Conservation (phyloP, 495 filamentous ascomycete genomes). For the Aspergillus saccharolyticus region DNA sequence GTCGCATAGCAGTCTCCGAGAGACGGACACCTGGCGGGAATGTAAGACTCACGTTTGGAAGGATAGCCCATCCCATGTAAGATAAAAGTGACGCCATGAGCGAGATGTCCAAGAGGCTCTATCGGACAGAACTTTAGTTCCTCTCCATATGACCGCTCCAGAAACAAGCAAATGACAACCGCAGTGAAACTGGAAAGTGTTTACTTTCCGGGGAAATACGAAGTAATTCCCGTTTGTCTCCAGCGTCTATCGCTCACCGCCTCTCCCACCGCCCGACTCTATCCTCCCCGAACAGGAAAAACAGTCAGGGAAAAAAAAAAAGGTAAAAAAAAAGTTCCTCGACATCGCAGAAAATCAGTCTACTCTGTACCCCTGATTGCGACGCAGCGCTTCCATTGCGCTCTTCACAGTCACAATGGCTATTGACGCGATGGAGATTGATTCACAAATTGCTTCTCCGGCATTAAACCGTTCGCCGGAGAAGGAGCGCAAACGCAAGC, state of each 20-base stretch:
- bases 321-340: constrained; percentile 36
- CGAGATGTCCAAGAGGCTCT: constrained; percentile 7
- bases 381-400: constrained; percentile 18
- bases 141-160: neutral
- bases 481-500: constrained; percentile 53
- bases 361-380: constrained; percentile 11
- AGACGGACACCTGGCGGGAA: neutral
- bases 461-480: constrained; percentile 32
- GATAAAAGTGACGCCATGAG: constrained; percentile 55
- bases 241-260: constrained; percentile 24
- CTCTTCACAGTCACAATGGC: constrained; percentile 31
- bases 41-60: constrained; percentile 59
- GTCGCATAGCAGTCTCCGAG: neutral
- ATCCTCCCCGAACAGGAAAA: constrained; percentile 11
- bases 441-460: constrained; percentile 19
- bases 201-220: neutral
- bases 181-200: neutral
- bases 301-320: constrained; percentile 25
- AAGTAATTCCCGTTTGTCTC: neutral
- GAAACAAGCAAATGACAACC: neutral
- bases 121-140: neutral
- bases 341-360: constrained; percentile 16
- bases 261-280: constrained; percentile 28
- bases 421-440: constrained; percentile 42
- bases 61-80: constrained; percentile 72